A percentile compares a stretch with the other conserved stretches of the same genome.
These are phyloP conservation scores for Neodidymelliopsis sp. DNA, from an alignment of 2,329 filamentous ascomycete species.

Conservation along the genomic window DNA sequence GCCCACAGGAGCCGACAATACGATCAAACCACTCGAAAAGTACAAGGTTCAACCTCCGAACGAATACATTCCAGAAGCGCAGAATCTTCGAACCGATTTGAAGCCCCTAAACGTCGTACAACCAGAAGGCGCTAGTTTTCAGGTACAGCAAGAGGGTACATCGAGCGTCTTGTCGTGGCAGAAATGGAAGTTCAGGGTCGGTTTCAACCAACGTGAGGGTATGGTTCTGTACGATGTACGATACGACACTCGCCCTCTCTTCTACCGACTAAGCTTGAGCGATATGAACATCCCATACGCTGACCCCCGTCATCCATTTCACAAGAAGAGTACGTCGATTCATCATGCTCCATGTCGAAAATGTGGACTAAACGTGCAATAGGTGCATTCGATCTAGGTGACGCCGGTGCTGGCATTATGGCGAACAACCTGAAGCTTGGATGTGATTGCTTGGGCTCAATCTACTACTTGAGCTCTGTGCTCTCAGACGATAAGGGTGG, in stretches of 20 bases:
- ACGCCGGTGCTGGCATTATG: conserved; percentile 70
- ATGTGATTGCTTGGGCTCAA: conserved; percentile 74
- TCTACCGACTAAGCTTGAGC: conserved; percentile 71
- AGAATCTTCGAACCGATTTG: conserved; percentile 66
- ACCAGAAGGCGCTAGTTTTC: conserved; percentile 70
- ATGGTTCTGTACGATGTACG: conserved; percentile 72
- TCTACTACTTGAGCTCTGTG: conserved; percentile 70
- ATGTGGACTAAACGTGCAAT: background rate
- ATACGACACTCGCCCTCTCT: conserved; percentile 69
- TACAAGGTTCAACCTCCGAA: conserved; percentile 67
- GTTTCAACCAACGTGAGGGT: conserved; percentile 74
- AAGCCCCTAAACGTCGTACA: conserved; percentile 71
- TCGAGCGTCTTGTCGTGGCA: conserved; percentile 69
- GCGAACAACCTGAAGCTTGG: conserved; percentile 74
- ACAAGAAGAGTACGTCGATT: too few species aligned
- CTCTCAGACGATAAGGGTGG: conserved; percentile 67
- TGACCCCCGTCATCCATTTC: conserved; percentile 71
- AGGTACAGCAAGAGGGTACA: conserved; percentile 59
- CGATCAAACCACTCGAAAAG: conserved; percentile 61
- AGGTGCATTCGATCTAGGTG: conserved; percentile 73
- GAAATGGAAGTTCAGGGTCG: conserved; percentile 74
- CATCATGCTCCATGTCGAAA: too few species aligned
- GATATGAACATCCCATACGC: conserved; percentile 72
- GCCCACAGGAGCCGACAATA: conserved; percentile 71
- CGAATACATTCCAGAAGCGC: conserved; percentile 72